Evolutionary conservation across 768 basidiomycete species (phyloP).

Genomic region (Russula ochroleuca): DNA sequence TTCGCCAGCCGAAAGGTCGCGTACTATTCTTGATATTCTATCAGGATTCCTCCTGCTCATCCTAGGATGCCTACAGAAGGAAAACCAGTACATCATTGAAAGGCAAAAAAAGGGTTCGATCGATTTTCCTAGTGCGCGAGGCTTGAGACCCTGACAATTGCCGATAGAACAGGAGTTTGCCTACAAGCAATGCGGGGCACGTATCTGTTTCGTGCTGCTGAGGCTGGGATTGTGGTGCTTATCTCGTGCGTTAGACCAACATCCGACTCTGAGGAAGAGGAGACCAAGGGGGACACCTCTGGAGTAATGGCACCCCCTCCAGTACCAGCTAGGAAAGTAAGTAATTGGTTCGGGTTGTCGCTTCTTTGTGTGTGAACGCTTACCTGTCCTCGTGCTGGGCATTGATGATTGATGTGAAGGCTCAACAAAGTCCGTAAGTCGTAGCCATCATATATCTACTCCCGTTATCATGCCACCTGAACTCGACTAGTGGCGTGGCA

Average conservation of each 20-base stretch:
- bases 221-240: neutral
- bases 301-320: conserved; percentile 18
- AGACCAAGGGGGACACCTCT: neutral
- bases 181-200: conserved; percentile 14
- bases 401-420: conserved; percentile 2
- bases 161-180: conserved; percentile 4
- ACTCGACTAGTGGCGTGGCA: neutral
- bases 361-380: conserved; percentile 1
- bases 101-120: conserved; percentile 19
- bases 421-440: conserved; percentile 16
- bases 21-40: conserved; percentile 2
- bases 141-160: conserved; percentile 5
- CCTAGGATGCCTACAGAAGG: neutral
- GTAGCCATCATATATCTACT: neutral
- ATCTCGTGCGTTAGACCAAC: conserved; percentile 2
- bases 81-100: conserved; percentile 4
- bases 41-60: conserved; percentile 5
- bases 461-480: neutral
- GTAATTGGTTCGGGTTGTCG: neutral
- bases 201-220: neutral
- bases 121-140: neutral
- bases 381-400: conserved; percentile 4
- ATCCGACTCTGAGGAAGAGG: conserved; percentile 18
- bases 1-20: conserved; percentile 23
- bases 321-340: conserved; percentile 19